Evolutionary conservation across 176 grass and related monocot genomes (phyloP), one percentile per base, ranked within the genome.

Genomic region (Bonia amplexicaulis): DNA sequence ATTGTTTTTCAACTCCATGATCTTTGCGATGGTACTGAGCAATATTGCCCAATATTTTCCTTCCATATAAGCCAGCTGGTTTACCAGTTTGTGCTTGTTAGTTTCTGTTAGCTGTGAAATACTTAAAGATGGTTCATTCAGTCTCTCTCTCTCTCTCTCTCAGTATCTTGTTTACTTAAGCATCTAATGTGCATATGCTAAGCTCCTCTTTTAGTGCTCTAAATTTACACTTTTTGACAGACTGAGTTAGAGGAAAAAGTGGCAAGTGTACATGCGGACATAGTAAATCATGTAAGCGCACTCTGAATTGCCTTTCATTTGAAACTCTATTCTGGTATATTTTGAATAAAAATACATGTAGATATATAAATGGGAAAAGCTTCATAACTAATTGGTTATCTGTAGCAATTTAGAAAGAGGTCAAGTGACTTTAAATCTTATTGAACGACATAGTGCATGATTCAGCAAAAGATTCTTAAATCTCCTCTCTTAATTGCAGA

Each of bases 241-340:
- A 87, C 62, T 33, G 89, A 95, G 19, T 77, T 98, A 20, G 87
- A 93, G 71, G 83, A 98, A 84, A 98, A 93, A 59, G 77, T 84
- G 29, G 89, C 78, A 85, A 71, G 16, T 70, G 76, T 98, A 80
- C 91, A 89, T 77, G 77, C 26, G 66, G 91, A 93, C 41, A 93
- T 98, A 67, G 94, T 89, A 60, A 88, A 88, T 86, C 87, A 98
- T 93, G 96, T 95, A 93, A 89, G 93, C 72, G 23, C 49, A 84
- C 20, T 88, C 17, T n/a, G 15, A 80, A 79, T 53, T 77, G 20
- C 59, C 19, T 72, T 51, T 49, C 15, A 22, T 59, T 53, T 82
- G 19, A 25, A 73, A 60, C 51, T 53, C 23, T 19, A 49, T 82
- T 41, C 22, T 86, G 52, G 57, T 58, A 57, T 65, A 74, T 67